Base-by-base conservation (phyloP, 2,329 filamentous ascomycete species). In the Orbilia blumenaviensis region DNA sequence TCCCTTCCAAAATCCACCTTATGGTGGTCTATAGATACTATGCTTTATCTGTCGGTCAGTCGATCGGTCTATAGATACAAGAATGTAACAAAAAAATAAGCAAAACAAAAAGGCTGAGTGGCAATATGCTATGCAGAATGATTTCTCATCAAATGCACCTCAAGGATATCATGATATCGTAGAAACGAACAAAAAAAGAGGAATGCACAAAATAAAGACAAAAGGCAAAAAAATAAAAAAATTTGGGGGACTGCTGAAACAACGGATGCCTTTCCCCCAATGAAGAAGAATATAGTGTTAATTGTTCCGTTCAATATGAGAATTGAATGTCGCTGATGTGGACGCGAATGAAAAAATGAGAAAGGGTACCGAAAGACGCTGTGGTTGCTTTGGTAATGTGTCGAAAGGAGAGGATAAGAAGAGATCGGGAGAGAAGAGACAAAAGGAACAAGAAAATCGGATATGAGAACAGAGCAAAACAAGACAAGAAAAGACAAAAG, bases 31-130 rank as follows among this genome's bases (percentile, higher is more conserved):
- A 50, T 50, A 50, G 46, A 50, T 50, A 50, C 46, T 50, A 50
- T 32, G 25, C 25, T 50, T 50, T 50, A 32, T 16, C 25, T 32
- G 9, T 50, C 46, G 46, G 46, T 50, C 23, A 29, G 46, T 32
- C 46, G 14, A 29, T 52, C 48, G 48, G 48, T 54, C 48, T 54
- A 54, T 54, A 54, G 54, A 60, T 41, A 60, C 34, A 60, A 60
- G 38, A 60, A 60, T 41, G 21, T 58, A 58, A 58, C 41, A 25
- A 42, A 60, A 42, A 38, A 18, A 54, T 5, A 32, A 29, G 12
- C 36, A 41, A n/a, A 29, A 23, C 6, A 12, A 29, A 41, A 42
- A n/a, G 18, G 32, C 38, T 60, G 38, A 60, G 34, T 41, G 54
- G 6, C n/a, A 42, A 21, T 23, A 58, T 60, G 54, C 32, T 60